These are phyloP conservation scores for Trichoderma semiorbis DNA, from an alignment of 2,329 filamentous ascomycete species.

Conservation along the genomic window DNA sequence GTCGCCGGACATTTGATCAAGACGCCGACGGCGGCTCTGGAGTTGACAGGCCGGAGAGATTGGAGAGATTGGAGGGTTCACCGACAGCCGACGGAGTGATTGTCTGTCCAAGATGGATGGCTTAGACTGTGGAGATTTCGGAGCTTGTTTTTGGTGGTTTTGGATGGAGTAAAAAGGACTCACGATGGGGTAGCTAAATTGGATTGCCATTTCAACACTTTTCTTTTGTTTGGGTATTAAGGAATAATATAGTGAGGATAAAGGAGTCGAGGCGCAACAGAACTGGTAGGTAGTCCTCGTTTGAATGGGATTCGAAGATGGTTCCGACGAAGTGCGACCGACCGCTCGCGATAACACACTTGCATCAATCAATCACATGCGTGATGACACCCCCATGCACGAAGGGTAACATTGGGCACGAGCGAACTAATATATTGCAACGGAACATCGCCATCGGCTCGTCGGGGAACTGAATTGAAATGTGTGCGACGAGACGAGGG, in stretches of 20 bases:
- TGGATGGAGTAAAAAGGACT: neutral
- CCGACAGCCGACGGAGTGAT: neutral
- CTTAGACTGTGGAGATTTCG: neutral
- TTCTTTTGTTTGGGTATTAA: too few relatives aligned
- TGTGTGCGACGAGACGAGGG: neutral
- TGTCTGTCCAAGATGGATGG: neutral
- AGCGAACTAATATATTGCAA: neutral
- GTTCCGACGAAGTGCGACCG: too few relatives aligned
- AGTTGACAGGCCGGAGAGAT: neutral
- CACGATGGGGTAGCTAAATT: neutral
- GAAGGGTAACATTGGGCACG: neutral
- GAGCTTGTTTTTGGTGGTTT: neutral
- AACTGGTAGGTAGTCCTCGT: neutral
- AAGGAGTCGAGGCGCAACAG: neutral
- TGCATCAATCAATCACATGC: neutral
- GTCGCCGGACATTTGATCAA: neutral
- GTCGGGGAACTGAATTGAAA: neutral
- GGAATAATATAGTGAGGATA: too few relatives aligned
- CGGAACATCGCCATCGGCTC: conserved; percentile 8
- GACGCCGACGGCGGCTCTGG: neutral
- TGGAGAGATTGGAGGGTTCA: neutral
- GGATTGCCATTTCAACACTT: neutral
- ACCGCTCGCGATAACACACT: too few relatives aligned
- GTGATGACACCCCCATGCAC: neutral
- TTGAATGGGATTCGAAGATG: neutral